Evolutionary conservation across 805 yeast genomes (phyloP), one percentile per base, ranked within the genome.

Genomic region (Lachancea meyersii): DNA sequence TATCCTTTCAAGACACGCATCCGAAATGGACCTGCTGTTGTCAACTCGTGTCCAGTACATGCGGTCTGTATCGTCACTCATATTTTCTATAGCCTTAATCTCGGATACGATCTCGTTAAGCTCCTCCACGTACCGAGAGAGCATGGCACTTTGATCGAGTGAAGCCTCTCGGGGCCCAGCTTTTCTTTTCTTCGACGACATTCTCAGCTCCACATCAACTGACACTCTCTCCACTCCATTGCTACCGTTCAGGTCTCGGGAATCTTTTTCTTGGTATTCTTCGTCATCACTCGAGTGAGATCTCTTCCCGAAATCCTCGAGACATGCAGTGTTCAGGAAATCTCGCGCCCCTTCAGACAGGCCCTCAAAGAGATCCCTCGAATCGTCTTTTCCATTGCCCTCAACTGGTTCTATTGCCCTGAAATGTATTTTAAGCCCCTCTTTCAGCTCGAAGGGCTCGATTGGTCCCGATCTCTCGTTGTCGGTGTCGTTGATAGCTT

Each of bases 61-160:
- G 17, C 13, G 34, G 14, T 38, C 21, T 8, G 11, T 21, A 3
- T 16, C 5, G 14, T 14, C 20, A 14, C 14, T 21, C 10, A 10
- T 4, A 14, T 16, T 10, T 11, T 30, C 19, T 14, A 16, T 30
- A 19, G n/a, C 20, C 18, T 20, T 47, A 51, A 17, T 56, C 28
- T 4, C 28, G 13, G 28, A 4, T 11, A 53, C 8, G 18, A 57
- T n/a, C 2, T 27, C 28, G 21, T 40, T 38, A 1, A 61, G 41
- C 31, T 57, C 60, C 19, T 41, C 46, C 7, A 59, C 11, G 40
- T 54, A 53, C 39, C 55, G 57, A 2, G 45, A 32, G 5, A 53
- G 52, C 17, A 57, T 20, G 16, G 50, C 47, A 10, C 44, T 38
- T 27, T 53, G 52, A 38, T 52, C 60, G 16, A 61, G 45, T 7